Conservation (phyloP, 2,329 filamentous ascomycete species). For the Verticillium isaacii region DNA sequence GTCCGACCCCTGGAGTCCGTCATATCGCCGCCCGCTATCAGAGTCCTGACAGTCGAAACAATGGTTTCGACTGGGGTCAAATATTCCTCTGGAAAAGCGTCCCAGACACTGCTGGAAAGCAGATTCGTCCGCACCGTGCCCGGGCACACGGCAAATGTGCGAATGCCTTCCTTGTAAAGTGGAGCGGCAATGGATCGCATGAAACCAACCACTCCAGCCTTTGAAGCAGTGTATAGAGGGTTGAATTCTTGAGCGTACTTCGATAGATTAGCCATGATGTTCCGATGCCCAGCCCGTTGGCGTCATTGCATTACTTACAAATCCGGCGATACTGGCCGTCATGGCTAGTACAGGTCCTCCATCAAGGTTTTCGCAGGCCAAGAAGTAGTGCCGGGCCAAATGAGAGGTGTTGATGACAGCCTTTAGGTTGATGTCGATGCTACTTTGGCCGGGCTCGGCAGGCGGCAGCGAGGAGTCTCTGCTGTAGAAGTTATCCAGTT, state of each 20-base stretch:
- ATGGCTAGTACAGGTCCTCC: slow-evolving; percentile 19
- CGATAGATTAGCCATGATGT: neutral
- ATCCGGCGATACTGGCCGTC: slow-evolving; percentile 23
- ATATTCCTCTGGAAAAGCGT: slow-evolving; percentile 22
- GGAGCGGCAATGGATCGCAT: slow-evolving; percentile 23
- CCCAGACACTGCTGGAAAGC: slow-evolving; percentile 19
- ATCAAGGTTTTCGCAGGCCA: slow-evolving; percentile 15
- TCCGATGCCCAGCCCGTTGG: too few species aligned
- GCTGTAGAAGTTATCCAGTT: slow-evolving; percentile 31
- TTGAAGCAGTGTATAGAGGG: slow-evolving; percentile 26
- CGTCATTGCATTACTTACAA: slow-evolving; percentile 13
- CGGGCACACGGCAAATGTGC: slow-evolving; percentile 25
- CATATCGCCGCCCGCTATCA: slow-evolving; percentile 17
- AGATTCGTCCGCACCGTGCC: slow-evolving; percentile 25
- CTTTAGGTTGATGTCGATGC: slow-evolving; percentile 27
- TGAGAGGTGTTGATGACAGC: slow-evolving; percentile 30
- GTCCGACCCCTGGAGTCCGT: slow-evolving; percentile 18
- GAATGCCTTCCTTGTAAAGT: slow-evolving; percentile 20
- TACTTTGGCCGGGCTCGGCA: slow-evolving; percentile 19
- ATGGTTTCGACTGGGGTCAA: slow-evolving; percentile 23
- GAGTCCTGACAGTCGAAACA: slow-evolving; percentile 18
- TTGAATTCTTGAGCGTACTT: slow-evolving; percentile 21
- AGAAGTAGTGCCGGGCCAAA: slow-evolving; percentile 36
- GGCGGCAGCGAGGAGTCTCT: slow-evolving; percentile 11
- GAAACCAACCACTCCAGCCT: slow-evolving; percentile 26